These are phyloP conservation scores for Lathyrus tuberosus DNA, from an alignment of 306 rosid species.

Conservation along the genomic window DNA sequence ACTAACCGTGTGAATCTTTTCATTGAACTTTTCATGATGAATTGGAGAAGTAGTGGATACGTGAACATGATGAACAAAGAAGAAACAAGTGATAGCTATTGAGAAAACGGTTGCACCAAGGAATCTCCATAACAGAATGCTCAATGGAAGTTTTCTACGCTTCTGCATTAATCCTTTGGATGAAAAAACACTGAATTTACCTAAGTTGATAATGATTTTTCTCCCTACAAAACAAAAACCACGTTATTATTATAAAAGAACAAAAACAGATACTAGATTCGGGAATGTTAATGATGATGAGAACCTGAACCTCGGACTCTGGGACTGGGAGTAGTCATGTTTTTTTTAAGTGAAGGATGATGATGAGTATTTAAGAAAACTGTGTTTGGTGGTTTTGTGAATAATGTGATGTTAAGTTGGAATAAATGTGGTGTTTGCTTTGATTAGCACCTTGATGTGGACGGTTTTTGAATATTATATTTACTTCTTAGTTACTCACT, in stretches of 20 bases:
- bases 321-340: neutral
- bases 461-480: conserved; percentile 1
- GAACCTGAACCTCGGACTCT: conserved; percentile 6
- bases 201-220: conserved; percentile 11
- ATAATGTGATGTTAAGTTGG: neutral
- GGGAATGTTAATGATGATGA: neutral
- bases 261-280: neutral
- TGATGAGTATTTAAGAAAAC: neutral
- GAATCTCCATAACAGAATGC: conserved; percentile 47
- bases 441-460: neutral
- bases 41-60: conserved; percentile 57
- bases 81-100: conserved; percentile 55
- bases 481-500: neutral
- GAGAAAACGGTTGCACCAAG: conserved; percentile 64
- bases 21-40: conserved; percentile 58
- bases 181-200: neutral
- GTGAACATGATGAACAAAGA: conserved; percentile 69
- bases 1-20: conserved; percentile 68
- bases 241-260: neutral
- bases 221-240: neutral
- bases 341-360: no score
- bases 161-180: conserved; percentile 57
- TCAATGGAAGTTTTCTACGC: conserved; percentile 53
- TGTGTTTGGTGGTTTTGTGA: neutral
- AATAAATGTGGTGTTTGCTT: no score